Evolutionary conservation across 352 stramenopile species (phyloP).

Genomic region (Phytophthora cactorum): DNA sequence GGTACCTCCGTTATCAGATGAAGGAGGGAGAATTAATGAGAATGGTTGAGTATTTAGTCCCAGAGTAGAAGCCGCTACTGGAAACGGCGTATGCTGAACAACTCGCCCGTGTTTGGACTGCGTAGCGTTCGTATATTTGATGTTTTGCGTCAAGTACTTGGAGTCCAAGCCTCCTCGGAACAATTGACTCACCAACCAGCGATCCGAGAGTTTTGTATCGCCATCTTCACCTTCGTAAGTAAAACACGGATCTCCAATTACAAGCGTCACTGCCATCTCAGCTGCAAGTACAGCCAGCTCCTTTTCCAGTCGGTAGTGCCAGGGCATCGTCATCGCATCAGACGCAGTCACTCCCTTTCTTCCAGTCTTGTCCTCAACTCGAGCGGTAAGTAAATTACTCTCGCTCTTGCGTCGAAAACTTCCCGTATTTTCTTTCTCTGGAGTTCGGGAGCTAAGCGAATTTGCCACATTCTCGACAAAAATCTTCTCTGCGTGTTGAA

Average conservation of each 20-base stretch:
- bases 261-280: conserved; percentile 64
- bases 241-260: conserved; percentile 49
- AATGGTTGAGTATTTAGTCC: conserved; percentile 28
- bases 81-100: conserved; percentile 45
- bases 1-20: not conserved
- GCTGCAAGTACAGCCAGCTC: conserved; percentile 57
- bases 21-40: conserved; percentile 46
- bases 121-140: conserved; percentile 11
- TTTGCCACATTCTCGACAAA: conserved; percentile 36
- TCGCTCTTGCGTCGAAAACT: conserved; percentile 26
- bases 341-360: conserved; percentile 22
- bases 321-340: conserved; percentile 49
- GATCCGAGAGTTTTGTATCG: conserved; percentile 7
- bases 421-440: conserved; percentile 14
- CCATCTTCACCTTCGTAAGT: conserved; percentile 3
- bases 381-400: conserved; percentile 12
- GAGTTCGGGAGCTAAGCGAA: conserved; percentile 3
- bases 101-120: conserved; percentile 15
- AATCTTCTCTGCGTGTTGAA: conserved; percentile 26
- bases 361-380: conserved; percentile 12
- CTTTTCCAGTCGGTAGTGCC: conserved; percentile 70
- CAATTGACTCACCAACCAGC: conserved; percentile 38
- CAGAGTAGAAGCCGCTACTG: not conserved
- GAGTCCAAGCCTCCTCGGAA: conserved; percentile 40
- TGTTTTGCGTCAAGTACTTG: conserved; percentile 19